These are phyloP conservation scores for Mycotypha africana DNA, from an alignment of 371 early-diverging fungal species.

Conservation along the genomic window DNA sequence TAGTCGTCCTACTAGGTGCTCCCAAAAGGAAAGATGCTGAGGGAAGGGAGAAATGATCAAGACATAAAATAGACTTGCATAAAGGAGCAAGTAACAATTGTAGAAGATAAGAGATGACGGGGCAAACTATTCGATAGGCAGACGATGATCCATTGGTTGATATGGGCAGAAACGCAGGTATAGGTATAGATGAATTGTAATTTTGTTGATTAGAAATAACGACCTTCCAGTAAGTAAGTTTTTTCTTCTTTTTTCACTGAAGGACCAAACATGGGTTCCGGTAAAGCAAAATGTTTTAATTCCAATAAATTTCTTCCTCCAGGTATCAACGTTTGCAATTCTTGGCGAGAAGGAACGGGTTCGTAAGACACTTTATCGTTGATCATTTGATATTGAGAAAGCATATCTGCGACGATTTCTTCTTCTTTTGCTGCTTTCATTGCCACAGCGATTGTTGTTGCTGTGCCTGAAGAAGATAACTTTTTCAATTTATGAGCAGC, in stretches of 20 bases:
- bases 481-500: conserved; percentile 32
- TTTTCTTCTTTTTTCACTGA: conserved; percentile 11
- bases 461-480: no score
- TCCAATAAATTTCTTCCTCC: conserved; percentile 52
- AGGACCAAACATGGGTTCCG: conserved; percentile 49
- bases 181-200: not conserved
- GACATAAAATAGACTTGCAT: no score
- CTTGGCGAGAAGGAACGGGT: conserved; percentile 43
- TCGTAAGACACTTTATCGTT: conserved; percentile 60
- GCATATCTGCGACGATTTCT: conserved; percentile 41
- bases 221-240: conserved; percentile 19
- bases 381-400: conserved; percentile 41
- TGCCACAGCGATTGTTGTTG: conserved; percentile 45
- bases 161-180: no score
- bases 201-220: conserved; percentile 14
- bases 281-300: conserved; percentile 43
- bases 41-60: no score
- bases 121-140: no score
- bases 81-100: no score
- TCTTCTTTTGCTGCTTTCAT: conserved; percentile 49
- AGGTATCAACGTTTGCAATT: conserved; percentile 50
- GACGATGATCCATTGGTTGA: no score
- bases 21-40: no score
- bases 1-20: no score
- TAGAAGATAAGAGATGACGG: no score